Evolutionary conservation across 2,329 filamentous ascomycete genomes (phyloP).

Genomic region (Ophiostoma ips): DNA sequence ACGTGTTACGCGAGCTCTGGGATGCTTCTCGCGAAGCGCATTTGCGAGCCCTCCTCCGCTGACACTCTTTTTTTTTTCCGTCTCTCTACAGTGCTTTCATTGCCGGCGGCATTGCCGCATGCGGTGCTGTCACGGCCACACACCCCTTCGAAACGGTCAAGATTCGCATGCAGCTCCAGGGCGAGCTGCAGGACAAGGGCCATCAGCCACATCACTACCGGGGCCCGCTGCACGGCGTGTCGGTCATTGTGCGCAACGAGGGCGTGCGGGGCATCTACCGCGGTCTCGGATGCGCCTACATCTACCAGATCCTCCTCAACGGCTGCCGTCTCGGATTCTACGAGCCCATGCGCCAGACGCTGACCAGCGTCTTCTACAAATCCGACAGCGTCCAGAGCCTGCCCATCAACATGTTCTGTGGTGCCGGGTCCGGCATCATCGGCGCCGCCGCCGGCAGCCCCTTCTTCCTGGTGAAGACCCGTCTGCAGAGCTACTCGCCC

Average conservation of each 20-base stretch:
- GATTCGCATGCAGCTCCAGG: conserved; percentile 93
- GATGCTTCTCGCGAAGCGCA: not conserved
- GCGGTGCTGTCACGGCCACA: conserved; percentile 91
- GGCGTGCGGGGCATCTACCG: conserved; percentile 74
- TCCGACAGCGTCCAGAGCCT: conserved; percentile 69
- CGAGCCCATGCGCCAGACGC: conserved; percentile 68
- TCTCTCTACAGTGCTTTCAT: conserved; percentile 58
- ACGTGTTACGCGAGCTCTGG: not conserved
- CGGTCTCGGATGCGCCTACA: conserved; percentile 80
- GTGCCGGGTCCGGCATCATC: conserved; percentile 76
- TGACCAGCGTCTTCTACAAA: conserved; percentile 57
- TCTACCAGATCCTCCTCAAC: conserved; percentile 94
- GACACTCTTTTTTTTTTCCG: too few species aligned
- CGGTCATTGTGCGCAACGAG: conserved; percentile 82
- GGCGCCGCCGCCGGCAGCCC: conserved; percentile 88
- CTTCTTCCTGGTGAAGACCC: conserved; percentile 96
- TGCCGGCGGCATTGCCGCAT: conserved; percentile 90
- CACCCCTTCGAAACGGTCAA: conserved; percentile 99
- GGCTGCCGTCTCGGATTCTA: conserved; percentile 96
- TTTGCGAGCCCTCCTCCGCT: not conserved
- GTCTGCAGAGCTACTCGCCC: conserved; percentile 84
- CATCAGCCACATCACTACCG: conserved; percentile 79
- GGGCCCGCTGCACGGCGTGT: conserved; percentile 81
- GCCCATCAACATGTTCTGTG: conserved; percentile 84
- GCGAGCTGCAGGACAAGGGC: conserved; percentile 78